phyloP scores from a whole-genome alignment of 139 green algal species.

The Ulvella scutata region DNA sequence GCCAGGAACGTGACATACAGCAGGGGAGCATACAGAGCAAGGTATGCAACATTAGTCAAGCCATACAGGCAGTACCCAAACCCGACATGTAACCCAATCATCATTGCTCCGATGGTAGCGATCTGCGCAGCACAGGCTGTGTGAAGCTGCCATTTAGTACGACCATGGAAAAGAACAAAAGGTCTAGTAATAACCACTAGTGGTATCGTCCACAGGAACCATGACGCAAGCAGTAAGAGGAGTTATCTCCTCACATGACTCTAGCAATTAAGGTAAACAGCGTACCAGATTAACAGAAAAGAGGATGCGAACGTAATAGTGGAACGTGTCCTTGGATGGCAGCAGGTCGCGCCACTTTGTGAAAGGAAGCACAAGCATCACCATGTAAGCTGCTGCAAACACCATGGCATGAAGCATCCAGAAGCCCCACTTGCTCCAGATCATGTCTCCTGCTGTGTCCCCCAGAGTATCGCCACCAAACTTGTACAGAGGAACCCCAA shows the following conservation, averaged over 20 bases:
- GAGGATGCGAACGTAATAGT: slow-evolving; percentile 24
- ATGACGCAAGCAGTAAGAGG: not conserved
- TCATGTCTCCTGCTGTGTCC: slow-evolving; percentile 10
- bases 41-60: slow-evolving; percentile 20
- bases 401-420: slow-evolving; percentile 26
- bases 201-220: not conserved
- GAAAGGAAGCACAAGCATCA: slow-evolving; percentile 24
- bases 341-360: slow-evolving; percentile 25
- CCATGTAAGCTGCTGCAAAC: slow-evolving; percentile 16
- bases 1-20: slow-evolving; percentile 39
- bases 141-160: not conserved
- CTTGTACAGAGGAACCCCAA: slow-evolving; percentile 26
- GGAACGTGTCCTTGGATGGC: slow-evolving; percentile 34
- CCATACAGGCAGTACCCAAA: slow-evolving; percentile 34
- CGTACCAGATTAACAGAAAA: slow-evolving; percentile 12
- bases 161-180: no score
- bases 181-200: no score
- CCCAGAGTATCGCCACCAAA: not conserved
- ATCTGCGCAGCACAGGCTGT: not conserved
- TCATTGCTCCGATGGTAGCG: slow-evolving; percentile 5
- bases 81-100: slow-evolving; percentile 5
- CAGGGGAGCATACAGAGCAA: slow-evolving; percentile 21
- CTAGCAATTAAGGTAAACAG: no score
- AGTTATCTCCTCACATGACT: no score
- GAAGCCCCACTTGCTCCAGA: slow-evolving; percentile 37